Conservation (phyloP, 225 moss, liverwort and hornwort genomes). For the Bryum argenteum region DNA sequence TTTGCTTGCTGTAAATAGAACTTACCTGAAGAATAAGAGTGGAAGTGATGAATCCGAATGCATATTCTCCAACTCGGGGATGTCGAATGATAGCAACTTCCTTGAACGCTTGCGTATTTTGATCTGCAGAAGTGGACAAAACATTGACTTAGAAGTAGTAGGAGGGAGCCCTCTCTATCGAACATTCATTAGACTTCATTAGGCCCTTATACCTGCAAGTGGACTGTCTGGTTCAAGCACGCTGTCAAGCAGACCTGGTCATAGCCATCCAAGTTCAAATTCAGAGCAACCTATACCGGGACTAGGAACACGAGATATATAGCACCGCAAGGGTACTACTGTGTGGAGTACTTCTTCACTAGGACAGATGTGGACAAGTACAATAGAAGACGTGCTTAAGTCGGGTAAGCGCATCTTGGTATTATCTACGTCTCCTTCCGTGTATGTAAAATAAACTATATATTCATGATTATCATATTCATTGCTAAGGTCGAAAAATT, state of each 20-base stretch:
- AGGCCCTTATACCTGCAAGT: slow-evolving; percentile 17
- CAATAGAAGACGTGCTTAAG: slow-evolving; percentile 13
- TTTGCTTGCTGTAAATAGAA: neutral
- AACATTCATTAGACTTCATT: slow-evolving; percentile 23
- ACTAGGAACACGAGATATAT: slow-evolving; percentile 13
- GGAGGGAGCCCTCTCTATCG: neutral
- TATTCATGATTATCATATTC: neutral
- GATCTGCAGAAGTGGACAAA: slow-evolving; percentile 55
- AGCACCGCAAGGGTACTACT: neutral
- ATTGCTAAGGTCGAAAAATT: neutral
- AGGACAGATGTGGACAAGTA: neutral
- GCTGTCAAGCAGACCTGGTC: slow-evolving; percentile 39
- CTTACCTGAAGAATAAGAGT: slow-evolving; percentile 85
- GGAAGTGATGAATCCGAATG: slow-evolving; percentile 96
- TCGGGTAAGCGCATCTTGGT: neutral
- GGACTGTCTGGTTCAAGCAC: slow-evolving; percentile 34
- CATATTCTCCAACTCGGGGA: slow-evolving; percentile 97
- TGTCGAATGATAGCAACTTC: slow-evolving; percentile 98
- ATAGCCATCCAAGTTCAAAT: slow-evolving; percentile 30
- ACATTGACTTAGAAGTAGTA: slow-evolving; percentile 2
- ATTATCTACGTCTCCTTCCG: slow-evolving; percentile 13
- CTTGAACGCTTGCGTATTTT: slow-evolving; percentile 99
- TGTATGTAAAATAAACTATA: neutral
- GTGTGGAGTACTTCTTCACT: neutral
- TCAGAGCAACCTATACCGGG: slow-evolving; percentile 29